These are phyloP conservation scores for Hypoxylon sp. DNA, from an alignment of 2,329 filamentous ascomycete species.

Conservation along the genomic window DNA sequence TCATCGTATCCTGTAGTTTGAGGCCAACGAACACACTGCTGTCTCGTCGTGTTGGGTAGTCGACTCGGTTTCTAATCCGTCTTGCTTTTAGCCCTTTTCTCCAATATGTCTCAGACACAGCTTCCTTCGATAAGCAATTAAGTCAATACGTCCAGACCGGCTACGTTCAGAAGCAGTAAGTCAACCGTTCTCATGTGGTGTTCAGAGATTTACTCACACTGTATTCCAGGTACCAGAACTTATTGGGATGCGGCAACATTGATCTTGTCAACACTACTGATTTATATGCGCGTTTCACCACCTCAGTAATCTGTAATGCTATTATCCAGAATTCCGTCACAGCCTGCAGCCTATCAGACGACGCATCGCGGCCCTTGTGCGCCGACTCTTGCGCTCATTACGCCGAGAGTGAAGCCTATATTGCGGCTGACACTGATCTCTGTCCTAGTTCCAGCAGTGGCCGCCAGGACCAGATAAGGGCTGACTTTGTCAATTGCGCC, in stretches of 20 bases:
- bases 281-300: conserved; percentile 94
- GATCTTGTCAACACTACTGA: conserved; percentile 82
- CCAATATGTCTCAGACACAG: conserved; percentile 78
- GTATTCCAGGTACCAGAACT: conserved; percentile 76
- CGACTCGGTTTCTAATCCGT: conserved; percentile 23
- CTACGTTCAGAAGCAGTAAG: conserved; percentile 84
- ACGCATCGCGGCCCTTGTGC: conserved; percentile 80
- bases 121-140: conserved; percentile 83
- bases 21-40: conserved; percentile 27
- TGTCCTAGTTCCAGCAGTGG: conserved; percentile 76
- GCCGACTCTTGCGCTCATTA: conserved; percentile 89
- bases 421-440: conserved; percentile 78
- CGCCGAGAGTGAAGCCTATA: conserved; percentile 88
- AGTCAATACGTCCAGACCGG: conserved; percentile 77
- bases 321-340: conserved; percentile 89
- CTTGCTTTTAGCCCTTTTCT: conserved; percentile 79
- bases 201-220: conserved; percentile 34
- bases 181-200: conserved; percentile 22
- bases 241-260: conserved; percentile 84
- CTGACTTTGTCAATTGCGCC: conserved; percentile 92
- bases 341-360: conserved; percentile 74
- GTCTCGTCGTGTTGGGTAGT: not conserved
- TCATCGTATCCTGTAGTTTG: conserved; percentile 17
- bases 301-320: conserved; percentile 90
- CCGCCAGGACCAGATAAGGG: conserved; percentile 82